A percentile compares a stretch with the other conserved stretches of the same genome.
phyloP scores from a whole-genome alignment of 257 asterid species.

The Solanum commersonii region DNA sequence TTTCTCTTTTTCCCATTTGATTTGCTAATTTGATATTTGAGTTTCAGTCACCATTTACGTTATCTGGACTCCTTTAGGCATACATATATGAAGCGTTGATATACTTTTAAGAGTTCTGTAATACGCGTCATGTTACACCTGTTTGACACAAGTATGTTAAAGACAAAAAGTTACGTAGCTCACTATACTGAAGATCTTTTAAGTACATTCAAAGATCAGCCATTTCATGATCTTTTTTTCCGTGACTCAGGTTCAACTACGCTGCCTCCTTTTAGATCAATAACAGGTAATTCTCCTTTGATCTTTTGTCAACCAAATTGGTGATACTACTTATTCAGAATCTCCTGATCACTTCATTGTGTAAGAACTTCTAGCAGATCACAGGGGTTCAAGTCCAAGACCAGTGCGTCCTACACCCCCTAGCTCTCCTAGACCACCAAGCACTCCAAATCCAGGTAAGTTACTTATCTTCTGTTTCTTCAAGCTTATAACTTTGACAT shows the following conservation, averaged over 20 bases:
- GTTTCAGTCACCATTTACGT: not conserved
- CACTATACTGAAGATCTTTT: not conserved
- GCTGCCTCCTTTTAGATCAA: slow-evolving; percentile 63
- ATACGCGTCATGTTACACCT: not conserved
- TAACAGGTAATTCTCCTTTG: slow-evolving; percentile 26
- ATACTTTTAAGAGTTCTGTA: not conserved
- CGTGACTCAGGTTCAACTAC: slow-evolving; percentile 35
- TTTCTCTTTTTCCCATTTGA: not conserved
- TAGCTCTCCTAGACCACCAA: not conserved
- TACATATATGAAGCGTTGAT: not conserved
- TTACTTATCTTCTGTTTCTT: not conserved
- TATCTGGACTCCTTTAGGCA: not conserved
- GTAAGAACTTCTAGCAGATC: not conserved
- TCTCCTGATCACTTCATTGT: not conserved
- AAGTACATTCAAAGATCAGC: not conserved
- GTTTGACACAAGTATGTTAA: not conserved
- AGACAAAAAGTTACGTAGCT: not conserved
- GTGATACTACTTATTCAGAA: not conserved
- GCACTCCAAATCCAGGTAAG: not conserved
- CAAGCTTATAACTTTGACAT: not conserved
- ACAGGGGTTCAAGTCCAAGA: not conserved
- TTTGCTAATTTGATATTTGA: not conserved
- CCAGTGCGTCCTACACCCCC: not conserved
- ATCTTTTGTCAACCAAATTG: not conserved
- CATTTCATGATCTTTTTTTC: not conserved